Percentiles rank a stretch among this genome's conserved stretches.
These are phyloP conservation scores for Colletotrichum salicis DNA, from an alignment of 2,329 filamentous ascomycete genomes.

Conservation along the genomic window DNA sequence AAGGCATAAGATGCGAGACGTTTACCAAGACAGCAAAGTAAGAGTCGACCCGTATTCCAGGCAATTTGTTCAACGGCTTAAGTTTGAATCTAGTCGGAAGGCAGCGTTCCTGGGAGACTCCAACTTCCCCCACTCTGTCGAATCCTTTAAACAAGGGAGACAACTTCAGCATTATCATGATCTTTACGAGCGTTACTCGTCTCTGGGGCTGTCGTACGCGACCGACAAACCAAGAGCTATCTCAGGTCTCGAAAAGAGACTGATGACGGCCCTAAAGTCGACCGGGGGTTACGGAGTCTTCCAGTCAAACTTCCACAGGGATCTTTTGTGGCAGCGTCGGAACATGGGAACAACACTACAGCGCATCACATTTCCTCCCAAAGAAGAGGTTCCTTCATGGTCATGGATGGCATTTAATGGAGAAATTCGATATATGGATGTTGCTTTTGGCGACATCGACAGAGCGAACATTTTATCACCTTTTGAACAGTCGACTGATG, in stretches of 20 bases:
- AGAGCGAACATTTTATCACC: too few relatives aligned
- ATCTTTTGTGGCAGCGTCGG: constrained; percentile 4
- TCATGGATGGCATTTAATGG: constrained; percentile 50
- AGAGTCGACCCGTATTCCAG: constrained; percentile 15
- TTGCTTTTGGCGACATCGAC: too few relatives aligned
- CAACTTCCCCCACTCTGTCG: background rate
- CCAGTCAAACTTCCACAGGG: background rate
- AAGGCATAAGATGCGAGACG: constrained; percentile 47
- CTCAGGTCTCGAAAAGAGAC: background rate
- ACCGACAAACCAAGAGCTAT: constrained; percentile 3
- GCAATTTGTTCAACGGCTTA: too few relatives aligned
- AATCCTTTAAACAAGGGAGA: background rate
- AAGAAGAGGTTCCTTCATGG: constrained; percentile 41
- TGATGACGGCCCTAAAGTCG: background rate
- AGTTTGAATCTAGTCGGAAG: background rate
- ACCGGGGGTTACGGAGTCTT: background rate
- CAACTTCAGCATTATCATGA: background rate
- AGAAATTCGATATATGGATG: constrained; percentile 35
- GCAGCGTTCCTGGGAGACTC: constrained; percentile 6
- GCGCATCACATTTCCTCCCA: background rate
- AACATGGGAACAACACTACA: background rate
- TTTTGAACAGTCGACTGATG: too few relatives aligned
- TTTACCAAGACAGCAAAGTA: constrained; percentile 47
- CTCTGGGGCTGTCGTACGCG: background rate
- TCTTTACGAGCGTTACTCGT: constrained; percentile 4